phyloP scores from a whole-genome alignment of 371 early-diverging fungal species.

The Zychaea mexicana region DNA sequence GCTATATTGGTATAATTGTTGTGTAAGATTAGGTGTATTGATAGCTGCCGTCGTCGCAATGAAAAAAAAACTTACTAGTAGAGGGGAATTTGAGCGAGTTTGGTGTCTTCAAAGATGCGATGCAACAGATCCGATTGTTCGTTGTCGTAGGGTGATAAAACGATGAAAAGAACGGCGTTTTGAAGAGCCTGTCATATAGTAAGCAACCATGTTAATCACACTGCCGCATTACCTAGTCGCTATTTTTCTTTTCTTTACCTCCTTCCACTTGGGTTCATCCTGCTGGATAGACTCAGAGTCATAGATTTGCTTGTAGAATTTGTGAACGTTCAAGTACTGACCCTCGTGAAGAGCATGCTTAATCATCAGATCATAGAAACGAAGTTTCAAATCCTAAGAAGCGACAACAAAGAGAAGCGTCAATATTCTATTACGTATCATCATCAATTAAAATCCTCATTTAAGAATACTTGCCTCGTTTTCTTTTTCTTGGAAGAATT shows the following conservation, averaged over 20 bases:
- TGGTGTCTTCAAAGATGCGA: slow-evolving; percentile 77
- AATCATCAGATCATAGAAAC: slow-evolving; percentile 95
- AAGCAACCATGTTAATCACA: too few relatives aligned
- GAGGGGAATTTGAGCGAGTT: slow-evolving; percentile 72
- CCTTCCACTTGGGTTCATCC: slow-evolving; percentile 80
- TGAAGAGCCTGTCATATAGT: slow-evolving; percentile 71
- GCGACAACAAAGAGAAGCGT: background rate
- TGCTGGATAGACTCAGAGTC: slow-evolving; percentile 80
- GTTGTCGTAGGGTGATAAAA: slow-evolving; percentile 93
- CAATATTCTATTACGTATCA: too few relatives aligned
- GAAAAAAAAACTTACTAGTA: slow-evolving; percentile 55
- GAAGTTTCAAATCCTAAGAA: slow-evolving; percentile 86
- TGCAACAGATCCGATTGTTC: slow-evolving; percentile 94
- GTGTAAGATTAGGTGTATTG: too few relatives aligned
- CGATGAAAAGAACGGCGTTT: slow-evolving; percentile 81
- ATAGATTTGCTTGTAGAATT: slow-evolving; percentile 90
- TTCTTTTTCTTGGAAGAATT: slow-evolving; percentile 87
- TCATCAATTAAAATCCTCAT: background rate
- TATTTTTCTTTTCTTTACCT: slow-evolving; percentile 38
- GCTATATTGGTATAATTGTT: slow-evolving; percentile 31
- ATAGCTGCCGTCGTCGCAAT: background rate
- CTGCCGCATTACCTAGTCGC: too few relatives aligned
- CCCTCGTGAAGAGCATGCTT: slow-evolving; percentile 90
- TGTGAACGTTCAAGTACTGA: slow-evolving; percentile 87
- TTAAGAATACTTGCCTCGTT: slow-evolving; percentile 59